phyloP scores from a whole-genome alignment of 2,329 filamentous ascomycete genomes.

The Cercospora sp. region DNA sequence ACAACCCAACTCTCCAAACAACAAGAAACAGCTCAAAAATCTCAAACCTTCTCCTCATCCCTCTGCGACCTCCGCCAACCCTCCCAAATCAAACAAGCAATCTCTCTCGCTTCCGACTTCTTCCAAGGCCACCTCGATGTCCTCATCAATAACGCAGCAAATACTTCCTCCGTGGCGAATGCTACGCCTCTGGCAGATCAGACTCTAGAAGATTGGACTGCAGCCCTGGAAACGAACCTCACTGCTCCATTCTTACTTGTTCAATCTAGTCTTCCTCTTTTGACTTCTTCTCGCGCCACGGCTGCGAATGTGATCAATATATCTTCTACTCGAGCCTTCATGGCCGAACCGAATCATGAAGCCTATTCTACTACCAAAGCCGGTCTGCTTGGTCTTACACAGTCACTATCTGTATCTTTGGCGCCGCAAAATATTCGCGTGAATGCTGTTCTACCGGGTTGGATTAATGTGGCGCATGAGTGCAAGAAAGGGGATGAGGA shows the following conservation, averaged over 20 bases:
- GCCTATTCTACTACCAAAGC: slow-evolving; percentile 54
- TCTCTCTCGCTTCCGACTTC: slow-evolving; percentile 35
- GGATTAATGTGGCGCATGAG: slow-evolving; percentile 54
- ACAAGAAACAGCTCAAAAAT: slow-evolving; percentile 11
- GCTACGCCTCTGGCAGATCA: slow-evolving; percentile 34
- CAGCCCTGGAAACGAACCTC: slow-evolving; percentile 42
- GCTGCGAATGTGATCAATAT: slow-evolving; percentile 45
- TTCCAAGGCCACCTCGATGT: slow-evolving; percentile 44
- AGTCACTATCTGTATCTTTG: slow-evolving; percentile 51
- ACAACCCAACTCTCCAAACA: slow-evolving; percentile 30
- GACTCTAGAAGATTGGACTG: slow-evolving; percentile 43
- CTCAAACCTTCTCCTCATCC: slow-evolving; percentile 26
- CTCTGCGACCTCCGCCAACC: slow-evolving; percentile 33
- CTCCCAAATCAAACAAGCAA: slow-evolving; percentile 36
- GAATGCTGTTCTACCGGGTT: slow-evolving; percentile 54
- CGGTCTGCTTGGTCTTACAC: slow-evolving; percentile 52
- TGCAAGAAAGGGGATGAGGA: slow-evolving; percentile 45
- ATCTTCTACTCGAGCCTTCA: slow-evolving; percentile 52
- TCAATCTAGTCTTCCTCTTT: slow-evolving; percentile 34
- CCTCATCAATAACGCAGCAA: slow-evolving; percentile 48
- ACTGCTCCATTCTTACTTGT: slow-evolving; percentile 40
- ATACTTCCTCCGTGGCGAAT: slow-evolving; percentile 41
- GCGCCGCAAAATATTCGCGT: slow-evolving; percentile 48
- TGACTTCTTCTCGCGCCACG: slow-evolving; percentile 22
- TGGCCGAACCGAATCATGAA: slow-evolving; percentile 53